Conservation (phyloP, 352 stramenopile species). For the Pythium sp. region DNA sequence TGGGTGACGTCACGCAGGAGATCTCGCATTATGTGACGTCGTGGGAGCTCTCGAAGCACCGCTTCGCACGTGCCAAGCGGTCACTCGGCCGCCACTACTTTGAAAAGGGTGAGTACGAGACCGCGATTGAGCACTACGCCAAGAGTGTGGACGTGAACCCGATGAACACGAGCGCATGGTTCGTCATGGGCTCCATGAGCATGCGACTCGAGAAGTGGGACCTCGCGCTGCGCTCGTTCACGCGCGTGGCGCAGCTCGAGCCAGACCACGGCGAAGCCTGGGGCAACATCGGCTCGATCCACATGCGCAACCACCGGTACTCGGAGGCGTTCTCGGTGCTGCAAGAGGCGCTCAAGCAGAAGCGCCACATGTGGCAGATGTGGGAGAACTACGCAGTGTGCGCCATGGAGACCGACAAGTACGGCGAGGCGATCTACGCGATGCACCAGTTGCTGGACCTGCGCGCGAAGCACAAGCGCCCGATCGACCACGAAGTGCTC, state of each 20-base stretch:
- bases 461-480: slow-evolving; percentile 77
- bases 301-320: slow-evolving; percentile 82
- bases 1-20: slow-evolving; percentile 92
- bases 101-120: slow-evolving; percentile 79
- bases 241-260: slow-evolving; percentile 92
- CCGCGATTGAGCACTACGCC: slow-evolving; percentile 77
- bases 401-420: slow-evolving; percentile 70
- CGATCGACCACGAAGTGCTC: slow-evolving; percentile 72
- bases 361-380: slow-evolving; percentile 91
- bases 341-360: slow-evolving; percentile 86
- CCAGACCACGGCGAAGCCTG: slow-evolving; percentile 93
- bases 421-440: slow-evolving; percentile 80
- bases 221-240: slow-evolving; percentile 87
- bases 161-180: slow-evolving; percentile 91
- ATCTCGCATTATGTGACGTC: slow-evolving; percentile 89
- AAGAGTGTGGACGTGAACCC: slow-evolving; percentile 86
- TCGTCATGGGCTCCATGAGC: slow-evolving; percentile 87
- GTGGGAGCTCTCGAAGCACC: slow-evolving; percentile 89
- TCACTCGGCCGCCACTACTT: slow-evolving; percentile 89
- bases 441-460: slow-evolving; percentile 82
- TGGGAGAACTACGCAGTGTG: slow-evolving; percentile 90
- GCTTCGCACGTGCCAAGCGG: slow-evolving; percentile 91
- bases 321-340: slow-evolving; percentile 80
- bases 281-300: slow-evolving; percentile 94
- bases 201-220: slow-evolving; percentile 90